These are phyloP conservation scores for Kodamaea nitidulidarum DNA, from an alignment of 805 yeast genomes.

Conservation along the genomic window DNA sequence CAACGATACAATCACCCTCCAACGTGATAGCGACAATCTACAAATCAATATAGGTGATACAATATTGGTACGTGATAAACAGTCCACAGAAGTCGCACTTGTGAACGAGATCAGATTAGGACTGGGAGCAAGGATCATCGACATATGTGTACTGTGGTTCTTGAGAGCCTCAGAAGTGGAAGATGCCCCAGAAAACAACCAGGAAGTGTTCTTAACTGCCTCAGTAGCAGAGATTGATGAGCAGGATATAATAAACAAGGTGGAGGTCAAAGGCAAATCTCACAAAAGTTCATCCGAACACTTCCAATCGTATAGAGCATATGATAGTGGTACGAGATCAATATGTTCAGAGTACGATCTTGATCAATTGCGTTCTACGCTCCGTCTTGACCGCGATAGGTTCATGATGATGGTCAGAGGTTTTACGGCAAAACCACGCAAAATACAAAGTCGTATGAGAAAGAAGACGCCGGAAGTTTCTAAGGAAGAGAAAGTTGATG, in stretches of 20 bases:
- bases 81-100: slow-evolving; percentile 39
- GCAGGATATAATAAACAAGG: slow-evolving; percentile 40
- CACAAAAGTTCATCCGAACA: slow-evolving; percentile 20
- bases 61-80: slow-evolving; percentile 37
- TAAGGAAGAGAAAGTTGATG: neutral
- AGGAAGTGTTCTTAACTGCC: slow-evolving; percentile 55
- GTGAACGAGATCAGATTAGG: slow-evolving; percentile 52
- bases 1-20: slow-evolving; percentile 9
- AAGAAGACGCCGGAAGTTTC: neutral
- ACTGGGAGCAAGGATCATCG: slow-evolving; percentile 41
- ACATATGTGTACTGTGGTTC: slow-evolving; percentile 47
- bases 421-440: neutral
- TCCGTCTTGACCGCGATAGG: slow-evolving; percentile 22
- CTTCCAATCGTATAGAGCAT: slow-evolving; percentile 41
- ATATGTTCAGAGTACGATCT: slow-evolving; percentile 38
- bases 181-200: slow-evolving; percentile 11
- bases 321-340: slow-evolving; percentile 32
- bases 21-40: slow-evolving; percentile 38
- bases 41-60: slow-evolving; percentile 52
- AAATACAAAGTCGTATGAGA: too few relatives aligned
- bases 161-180: slow-evolving; percentile 39
- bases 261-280: slow-evolving; percentile 38
- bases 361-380: slow-evolving; percentile 24
- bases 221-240: slow-evolving; percentile 42
- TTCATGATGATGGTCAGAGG: slow-evolving; percentile 16